Base-by-base conservation (phyloP, 352 stramenopile genomes). In the Blastocystis hominis region DNA sequence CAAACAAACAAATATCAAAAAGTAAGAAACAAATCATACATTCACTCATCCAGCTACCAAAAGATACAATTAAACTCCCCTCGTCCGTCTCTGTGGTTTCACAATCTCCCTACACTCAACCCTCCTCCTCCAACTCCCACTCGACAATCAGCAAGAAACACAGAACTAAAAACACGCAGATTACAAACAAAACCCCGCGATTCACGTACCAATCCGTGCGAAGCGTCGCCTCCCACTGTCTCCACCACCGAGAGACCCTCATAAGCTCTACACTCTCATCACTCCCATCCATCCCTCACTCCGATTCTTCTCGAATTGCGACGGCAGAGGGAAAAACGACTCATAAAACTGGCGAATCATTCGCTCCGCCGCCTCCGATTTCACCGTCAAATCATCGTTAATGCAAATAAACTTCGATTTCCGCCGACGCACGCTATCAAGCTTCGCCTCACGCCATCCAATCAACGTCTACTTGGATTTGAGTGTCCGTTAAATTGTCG, bases 341-440 rank as follows among this genome's bases (percentile, higher is more conserved):
- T 95, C 80, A 88, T 97, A 97, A 30, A 97, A 93, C 66, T 96
- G 93, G 88, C 94, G 91, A 55, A 97, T 90, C 69, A 95, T 94
- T 84, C 94, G 90, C 61, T 91, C 91, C 44, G 97, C 91, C 9
- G 92, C 89, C 15, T 89, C 88, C 17, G 93, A 93, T 75, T 94
- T 93, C 63, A 91, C 90, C 88, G 96, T 92, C 92, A 98, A 96
- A 90, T 98, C 93, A 91, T 98, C 95, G 89, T 98, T 98, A 88
- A 98, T 95, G 89, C 95, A 98, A 30, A 98, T 93, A 87, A 98
- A 98, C 91, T 98, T 98, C 72, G 93, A 95, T 46, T 94, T 93
- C 13, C 93, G 91, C 63, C 92, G 92, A 44, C 95, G 92, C 69
- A 96, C 95, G 84, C 93, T 94, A 86, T 97, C 92, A 89, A 98